Evolutionary conservation across 768 basidiomycete genomes (phyloP).

Genomic region (Rhizopogon salebrosus): DNA sequence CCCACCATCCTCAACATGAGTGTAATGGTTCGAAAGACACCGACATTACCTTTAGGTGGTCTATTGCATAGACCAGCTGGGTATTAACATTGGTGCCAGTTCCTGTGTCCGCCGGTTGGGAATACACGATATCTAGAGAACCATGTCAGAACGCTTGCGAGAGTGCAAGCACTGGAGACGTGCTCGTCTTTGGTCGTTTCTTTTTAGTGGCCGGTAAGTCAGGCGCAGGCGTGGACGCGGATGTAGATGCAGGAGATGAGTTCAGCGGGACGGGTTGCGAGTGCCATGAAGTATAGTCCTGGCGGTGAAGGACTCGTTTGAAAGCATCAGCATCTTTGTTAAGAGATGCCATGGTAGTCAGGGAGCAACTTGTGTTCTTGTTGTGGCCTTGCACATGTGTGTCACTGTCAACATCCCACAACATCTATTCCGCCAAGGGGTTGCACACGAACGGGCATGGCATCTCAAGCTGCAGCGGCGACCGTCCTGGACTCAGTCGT

Average conservation of each 20-base stretch:
- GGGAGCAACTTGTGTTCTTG: no score
- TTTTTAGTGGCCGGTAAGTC: constrained; percentile 30
- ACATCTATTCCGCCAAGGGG: background rate
- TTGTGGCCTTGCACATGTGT: background rate
- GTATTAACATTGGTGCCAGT: constrained; percentile 80
- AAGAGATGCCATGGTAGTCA: constrained; percentile 53
- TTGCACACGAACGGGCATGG: constrained; percentile 9
- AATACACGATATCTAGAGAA: constrained; percentile 66
- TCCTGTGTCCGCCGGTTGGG: constrained; percentile 84
- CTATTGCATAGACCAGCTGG: constrained; percentile 80
- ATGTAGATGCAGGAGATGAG: constrained; percentile 25
- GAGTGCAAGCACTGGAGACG: constrained; percentile 17
- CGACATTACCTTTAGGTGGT: constrained; percentile 64
- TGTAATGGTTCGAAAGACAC: constrained; percentile 5
- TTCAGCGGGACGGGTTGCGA: constrained; percentile 46
- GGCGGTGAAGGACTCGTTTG: constrained; percentile 57
- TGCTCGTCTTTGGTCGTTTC: constrained; percentile 60
- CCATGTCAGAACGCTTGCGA: constrained; percentile 3
- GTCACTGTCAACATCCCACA: background rate
- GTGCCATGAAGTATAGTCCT: constrained; percentile 75
- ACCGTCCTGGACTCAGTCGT: constrained; percentile 65
- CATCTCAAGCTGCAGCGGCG: constrained; percentile 40
- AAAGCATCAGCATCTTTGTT: constrained; percentile 69
- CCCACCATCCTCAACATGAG: constrained; percentile 4
- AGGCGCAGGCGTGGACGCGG: constrained; percentile 30